phyloP scores from a whole-genome alignment of 176 grass and related monocot species.

The Phoenix dactylifera region DNA sequence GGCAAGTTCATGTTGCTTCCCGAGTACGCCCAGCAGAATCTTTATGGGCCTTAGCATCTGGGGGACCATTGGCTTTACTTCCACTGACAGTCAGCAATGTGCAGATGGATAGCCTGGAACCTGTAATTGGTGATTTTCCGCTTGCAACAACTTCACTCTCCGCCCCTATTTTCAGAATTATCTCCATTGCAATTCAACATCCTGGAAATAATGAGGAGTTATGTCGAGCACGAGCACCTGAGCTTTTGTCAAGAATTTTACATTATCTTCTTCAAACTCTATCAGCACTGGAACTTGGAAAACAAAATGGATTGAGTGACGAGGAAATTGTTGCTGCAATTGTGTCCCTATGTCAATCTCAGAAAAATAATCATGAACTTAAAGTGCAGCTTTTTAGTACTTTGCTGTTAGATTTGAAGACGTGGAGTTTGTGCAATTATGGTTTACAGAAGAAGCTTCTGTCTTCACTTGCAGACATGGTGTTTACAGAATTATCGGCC shows the following conservation, averaged over 20 bases:
- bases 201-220: constrained; percentile 96
- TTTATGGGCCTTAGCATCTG: constrained; percentile 89
- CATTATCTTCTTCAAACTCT: constrained; percentile 61
- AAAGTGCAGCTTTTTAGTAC: constrained; percentile 90
- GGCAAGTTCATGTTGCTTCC: constrained; percentile 83
- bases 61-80: constrained; percentile 90
- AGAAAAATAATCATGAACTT: constrained; percentile 67
- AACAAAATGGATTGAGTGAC: constrained; percentile 39
- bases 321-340: constrained; percentile 86
- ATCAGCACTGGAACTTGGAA: constrained; percentile 41
- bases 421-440: constrained; percentile 91
- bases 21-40: constrained; percentile 72
- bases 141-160: constrained; percentile 63
- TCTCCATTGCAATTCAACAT: constrained; percentile 80
- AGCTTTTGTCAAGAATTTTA: constrained; percentile 80
- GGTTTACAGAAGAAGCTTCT: constrained; percentile 98
- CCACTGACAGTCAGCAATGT: constrained; percentile 88
- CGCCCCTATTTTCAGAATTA: constrained; percentile 78
- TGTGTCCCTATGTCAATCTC: constrained; percentile 86
- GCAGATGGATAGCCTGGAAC: constrained; percentile 80
- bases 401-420: constrained; percentile 86
- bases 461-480: constrained; percentile 96
- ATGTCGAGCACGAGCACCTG: constrained; percentile 63
- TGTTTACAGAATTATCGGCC: constrained; percentile 76
- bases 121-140: constrained; percentile 43